Evolutionary conservation across 2,329 filamentous ascomycete genomes (phyloP).

Genomic region (Harringtonia aguacate): DNA sequence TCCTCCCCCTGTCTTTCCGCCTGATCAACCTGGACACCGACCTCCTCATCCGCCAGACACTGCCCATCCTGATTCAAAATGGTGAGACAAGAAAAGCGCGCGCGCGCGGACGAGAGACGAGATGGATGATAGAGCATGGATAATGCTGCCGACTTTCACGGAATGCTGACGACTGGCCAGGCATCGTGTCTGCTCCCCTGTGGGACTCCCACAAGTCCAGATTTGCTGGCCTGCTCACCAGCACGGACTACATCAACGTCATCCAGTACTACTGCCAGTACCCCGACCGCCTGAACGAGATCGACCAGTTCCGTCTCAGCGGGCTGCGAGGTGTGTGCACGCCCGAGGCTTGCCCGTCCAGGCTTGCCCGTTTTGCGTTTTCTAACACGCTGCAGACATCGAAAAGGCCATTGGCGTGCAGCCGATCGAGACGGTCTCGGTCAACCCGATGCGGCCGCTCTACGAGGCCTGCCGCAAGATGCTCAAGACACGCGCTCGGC

Average conservation of each 20-base stretch:
- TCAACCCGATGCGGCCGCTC: slow-evolving; percentile 78
- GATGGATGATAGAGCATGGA: background rate
- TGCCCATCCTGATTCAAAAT: slow-evolving; percentile 93
- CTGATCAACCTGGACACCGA: slow-evolving; percentile 93
- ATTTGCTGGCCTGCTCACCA: slow-evolving; percentile 89
- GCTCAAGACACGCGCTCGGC: slow-evolving; percentile 83
- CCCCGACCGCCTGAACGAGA: slow-evolving; percentile 75
- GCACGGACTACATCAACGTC: slow-evolving; percentile 96
- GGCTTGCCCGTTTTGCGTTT: background rate
- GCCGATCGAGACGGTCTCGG: slow-evolving; percentile 91
- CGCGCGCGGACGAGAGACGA: background rate
- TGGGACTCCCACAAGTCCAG: slow-evolving; percentile 92
- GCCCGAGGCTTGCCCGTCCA: background rate
- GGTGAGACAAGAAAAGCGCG: slow-evolving; percentile 49
- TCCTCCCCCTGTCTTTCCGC: slow-evolving; percentile 89
- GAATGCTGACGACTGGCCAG: slow-evolving; percentile 31
- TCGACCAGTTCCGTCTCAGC: slow-evolving; percentile 88
- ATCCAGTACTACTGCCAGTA: slow-evolving; percentile 99
- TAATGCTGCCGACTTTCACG: background rate
- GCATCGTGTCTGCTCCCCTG: slow-evolving; percentile 91
- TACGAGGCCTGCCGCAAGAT: slow-evolving; percentile 94
- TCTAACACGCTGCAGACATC: slow-evolving; percentile 54
- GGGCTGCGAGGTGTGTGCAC: slow-evolving; percentile 64
- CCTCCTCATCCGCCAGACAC: slow-evolving; percentile 90
- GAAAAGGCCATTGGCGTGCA: slow-evolving; percentile 86